Evolutionary conservation across 2,329 filamentous ascomycete genomes (phyloP).

Genomic region (Pyricularia sp.): DNA sequence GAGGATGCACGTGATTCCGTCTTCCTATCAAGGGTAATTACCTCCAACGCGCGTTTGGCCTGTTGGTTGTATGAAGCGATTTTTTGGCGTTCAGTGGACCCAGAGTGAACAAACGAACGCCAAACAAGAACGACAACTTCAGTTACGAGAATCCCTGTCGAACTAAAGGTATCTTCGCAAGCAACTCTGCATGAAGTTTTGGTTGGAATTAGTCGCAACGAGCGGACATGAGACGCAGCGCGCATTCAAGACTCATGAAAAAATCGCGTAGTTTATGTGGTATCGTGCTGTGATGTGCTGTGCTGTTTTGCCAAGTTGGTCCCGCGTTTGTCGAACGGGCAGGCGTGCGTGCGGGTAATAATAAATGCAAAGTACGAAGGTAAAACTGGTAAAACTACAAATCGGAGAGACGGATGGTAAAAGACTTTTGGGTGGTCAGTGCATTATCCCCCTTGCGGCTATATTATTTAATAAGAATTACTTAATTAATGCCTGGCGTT

Average conservation of each 20-base stretch:
- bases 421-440: neutral
- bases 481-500: neutral
- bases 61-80: neutral
- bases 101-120: neutral
- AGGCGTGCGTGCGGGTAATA: neutral
- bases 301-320: neutral
- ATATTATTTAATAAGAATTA: neutral
- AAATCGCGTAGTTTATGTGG: neutral
- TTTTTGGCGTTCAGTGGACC: neutral
- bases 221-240: neutral
- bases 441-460: neutral
- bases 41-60: neutral
- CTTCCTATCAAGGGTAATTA: no score
- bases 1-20: neutral
- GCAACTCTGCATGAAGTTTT: neutral
- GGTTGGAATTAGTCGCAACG: neutral
- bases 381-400: neutral
- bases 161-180: neutral
- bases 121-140: neutral
- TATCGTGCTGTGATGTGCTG: no score
- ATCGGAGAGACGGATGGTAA: neutral
- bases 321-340: no score
- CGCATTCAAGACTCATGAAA: neutral
- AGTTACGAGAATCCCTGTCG: neutral
- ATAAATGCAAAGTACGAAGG: neutral